These are phyloP conservation scores for Cryptomeria japonica DNA, from an alignment of 75 land plant species.

Conservation along the genomic window DNA sequence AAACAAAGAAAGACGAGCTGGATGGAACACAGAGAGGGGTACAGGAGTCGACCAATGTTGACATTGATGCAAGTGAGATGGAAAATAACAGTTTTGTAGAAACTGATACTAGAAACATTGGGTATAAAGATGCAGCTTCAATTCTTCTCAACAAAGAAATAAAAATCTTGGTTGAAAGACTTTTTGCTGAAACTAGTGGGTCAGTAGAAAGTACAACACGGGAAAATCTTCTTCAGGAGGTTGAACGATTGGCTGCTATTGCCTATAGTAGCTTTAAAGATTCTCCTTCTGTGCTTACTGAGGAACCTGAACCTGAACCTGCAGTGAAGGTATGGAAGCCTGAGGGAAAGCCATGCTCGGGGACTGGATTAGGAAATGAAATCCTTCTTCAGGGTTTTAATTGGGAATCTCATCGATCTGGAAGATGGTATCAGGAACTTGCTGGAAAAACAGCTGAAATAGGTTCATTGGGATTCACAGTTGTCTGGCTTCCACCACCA, in stretches of 20 bases:
- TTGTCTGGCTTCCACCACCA: conserved; percentile 86
- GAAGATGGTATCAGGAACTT: conserved; percentile 75
- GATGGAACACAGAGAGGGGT: neutral
- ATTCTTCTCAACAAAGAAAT: conserved; percentile 45
- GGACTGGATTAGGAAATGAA: conserved; percentile 71
- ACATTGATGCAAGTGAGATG: conserved; percentile 42
- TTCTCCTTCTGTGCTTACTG: conserved; percentile 31
- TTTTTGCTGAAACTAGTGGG: conserved; percentile 41
- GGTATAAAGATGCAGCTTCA: conserved; percentile 9
- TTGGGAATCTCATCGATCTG: conserved; percentile 91
- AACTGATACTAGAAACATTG: neutral
- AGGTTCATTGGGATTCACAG: conserved; percentile 70
- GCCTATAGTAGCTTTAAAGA: conserved; percentile 73
- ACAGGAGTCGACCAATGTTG: conserved; percentile 13
- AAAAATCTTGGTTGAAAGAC: conserved; percentile 54
- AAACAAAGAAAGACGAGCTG: conserved; percentile 4
- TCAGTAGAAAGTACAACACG: conserved; percentile 37
- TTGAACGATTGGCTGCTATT: conserved; percentile 76
- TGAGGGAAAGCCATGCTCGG: conserved; percentile 36
- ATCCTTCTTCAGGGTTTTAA: conserved; percentile 85
- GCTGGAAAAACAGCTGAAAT: conserved; percentile 54
- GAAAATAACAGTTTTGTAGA: neutral
- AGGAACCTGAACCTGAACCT: conserved; percentile 21
- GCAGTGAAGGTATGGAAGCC: conserved; percentile 27
- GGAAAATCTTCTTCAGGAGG: conserved; percentile 60